Base-by-base conservation (phyloP, 108 stramenopile genomes). In the Skeletonema grethae region DNA sequence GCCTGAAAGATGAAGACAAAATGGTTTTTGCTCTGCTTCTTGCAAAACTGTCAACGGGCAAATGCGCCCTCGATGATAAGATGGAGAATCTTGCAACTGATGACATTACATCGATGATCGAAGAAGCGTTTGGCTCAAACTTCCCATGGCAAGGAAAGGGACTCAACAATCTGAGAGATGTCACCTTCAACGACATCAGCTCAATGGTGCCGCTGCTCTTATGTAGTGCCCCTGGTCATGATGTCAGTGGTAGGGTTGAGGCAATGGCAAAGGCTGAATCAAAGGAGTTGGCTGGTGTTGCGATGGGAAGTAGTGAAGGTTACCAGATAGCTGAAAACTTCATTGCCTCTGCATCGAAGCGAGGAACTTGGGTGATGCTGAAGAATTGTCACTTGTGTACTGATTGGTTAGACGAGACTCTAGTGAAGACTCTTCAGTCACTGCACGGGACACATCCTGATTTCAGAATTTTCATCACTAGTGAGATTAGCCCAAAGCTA, bases 381-480 rank as follows among this genome's bases (percentile, higher is more conserved):
- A 94, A 97, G 67, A 99, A 99, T 74, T 85, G 90, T 16, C 99
- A 99, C 79, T 77, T 99, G n/a, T 97, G 97, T 61, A 89, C 95
- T 29, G 97, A 97, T 57, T 99, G 98, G 98, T 83, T 99, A n/a
- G 85, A 72, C 38, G 90, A 89, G 24, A 84, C 87, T 5, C 86
- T 99, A n/a, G 98, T 98, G 61, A 98, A 98, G 82, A 90, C 72
- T 73, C 93, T 99, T 15, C 96, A 96, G 61, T 79, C 86, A 7
- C 82, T 97, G 7, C 82, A 86, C 45, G 73, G 73, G 20, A 86
- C 88, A 13, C 85, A 96, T 64, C 57, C 65, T n/a, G 85, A 93
- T 63, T 95, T 97, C 79, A 84, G 97, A 29, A 62, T 97, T 25
- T 98, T 97, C 75, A 82, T 98, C 53, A 97, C 98, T 0, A 96